Evolutionary conservation across 805 yeast genomes (phyloP).

Genomic region (Yarrowia divulgata): DNA sequence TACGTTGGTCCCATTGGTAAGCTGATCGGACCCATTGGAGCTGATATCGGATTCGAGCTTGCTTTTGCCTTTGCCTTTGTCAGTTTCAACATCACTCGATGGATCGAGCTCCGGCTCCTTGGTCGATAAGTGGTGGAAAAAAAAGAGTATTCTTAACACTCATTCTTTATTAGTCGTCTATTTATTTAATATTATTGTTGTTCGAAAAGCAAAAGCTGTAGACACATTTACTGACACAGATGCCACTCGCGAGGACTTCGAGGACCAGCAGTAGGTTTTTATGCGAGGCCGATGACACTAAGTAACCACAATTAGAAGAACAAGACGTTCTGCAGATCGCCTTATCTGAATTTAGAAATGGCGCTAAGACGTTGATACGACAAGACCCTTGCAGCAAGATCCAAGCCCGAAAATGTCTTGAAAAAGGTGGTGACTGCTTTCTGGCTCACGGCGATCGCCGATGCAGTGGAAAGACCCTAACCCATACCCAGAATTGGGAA

Average conservation of each 20-base stretch:
- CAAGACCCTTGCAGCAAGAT: background rate
- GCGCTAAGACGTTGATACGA: background rate
- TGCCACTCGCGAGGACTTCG: too few relatives aligned
- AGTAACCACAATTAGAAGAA: too few relatives aligned
- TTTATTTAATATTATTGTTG: constrained; percentile 23
- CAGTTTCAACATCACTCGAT: constrained; percentile 64
- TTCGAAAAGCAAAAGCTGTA: background rate
- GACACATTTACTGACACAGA: background rate
- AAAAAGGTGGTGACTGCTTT: background rate
- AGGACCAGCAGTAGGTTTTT: too few relatives aligned
- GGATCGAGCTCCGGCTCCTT: constrained; percentile 68
- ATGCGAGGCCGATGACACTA: too few relatives aligned
- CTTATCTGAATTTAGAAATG: too few relatives aligned
- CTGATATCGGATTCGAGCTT: constrained; percentile 87
- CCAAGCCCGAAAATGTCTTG: background rate
- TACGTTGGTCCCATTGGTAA: constrained; percentile 73
- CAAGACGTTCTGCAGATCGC: too few relatives aligned
- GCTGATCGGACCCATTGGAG: constrained; percentile 70
- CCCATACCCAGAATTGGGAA: background rate
- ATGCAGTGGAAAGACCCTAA: background rate
- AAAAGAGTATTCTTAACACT: constrained; percentile 28
- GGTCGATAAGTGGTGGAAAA: constrained; percentile 49
- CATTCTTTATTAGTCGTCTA: constrained; percentile 14
- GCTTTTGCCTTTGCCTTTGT: constrained; percentile 71
- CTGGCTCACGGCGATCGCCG: background rate